These are phyloP conservation scores for Saccharomyces hybrid DNA, from an alignment of 1,139 yeast species.

Conservation along the genomic window DNA sequence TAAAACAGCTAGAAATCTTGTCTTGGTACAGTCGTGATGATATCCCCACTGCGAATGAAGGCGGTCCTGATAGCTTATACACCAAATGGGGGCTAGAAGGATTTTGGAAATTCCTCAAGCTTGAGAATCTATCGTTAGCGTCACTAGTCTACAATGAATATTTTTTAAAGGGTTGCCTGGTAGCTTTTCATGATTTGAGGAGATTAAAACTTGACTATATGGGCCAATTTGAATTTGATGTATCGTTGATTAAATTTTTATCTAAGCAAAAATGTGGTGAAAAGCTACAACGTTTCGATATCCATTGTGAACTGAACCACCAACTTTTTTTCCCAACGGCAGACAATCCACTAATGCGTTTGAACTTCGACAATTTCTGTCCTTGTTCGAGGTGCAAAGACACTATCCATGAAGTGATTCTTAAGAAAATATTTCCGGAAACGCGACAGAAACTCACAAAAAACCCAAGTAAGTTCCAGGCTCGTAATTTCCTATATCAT, in stretches of 20 bases:
- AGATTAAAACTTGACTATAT: slow-evolving; percentile 24
- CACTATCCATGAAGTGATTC: slow-evolving; percentile 18
- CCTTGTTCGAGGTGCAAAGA: slow-evolving; percentile 23
- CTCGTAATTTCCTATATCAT: slow-evolving; percentile 22
- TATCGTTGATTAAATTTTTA: slow-evolving; percentile 11
- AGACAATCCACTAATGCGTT: slow-evolving; percentile 17
- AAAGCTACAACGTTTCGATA: slow-evolving; percentile 21
- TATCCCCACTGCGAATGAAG: slow-evolving; percentile 7
- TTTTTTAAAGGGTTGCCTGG: slow-evolving; percentile 16
- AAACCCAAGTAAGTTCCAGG: slow-evolving; percentile 17
- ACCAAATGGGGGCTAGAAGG: slow-evolving; percentile 20
- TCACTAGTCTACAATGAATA: slow-evolving; percentile 19
- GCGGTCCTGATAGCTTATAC: slow-evolving; percentile 12
- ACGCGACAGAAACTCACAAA: slow-evolving; percentile 16
- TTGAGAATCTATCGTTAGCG: slow-evolving; percentile 17
- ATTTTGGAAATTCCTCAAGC: slow-evolving; percentile 16
- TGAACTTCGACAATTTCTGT: slow-evolving; percentile 19
- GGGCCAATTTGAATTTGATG: slow-evolving; percentile 8
- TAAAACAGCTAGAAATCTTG: slow-evolving; percentile 21
- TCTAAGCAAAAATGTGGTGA: slow-evolving; percentile 13
- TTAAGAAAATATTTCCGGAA: slow-evolving; percentile 21
- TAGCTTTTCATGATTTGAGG: slow-evolving; percentile 12
- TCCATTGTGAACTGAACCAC: slow-evolving; percentile 19
- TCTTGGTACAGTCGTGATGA: slow-evolving; percentile 26
- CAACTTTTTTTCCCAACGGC: slow-evolving; percentile 18